Percentiles rank a stretch among this genome's conserved stretches.
phyloP scores from a whole-genome alignment of 2,329 filamentous ascomycete genomes.

The Ophiostoma novo-ulmi region DNA sequence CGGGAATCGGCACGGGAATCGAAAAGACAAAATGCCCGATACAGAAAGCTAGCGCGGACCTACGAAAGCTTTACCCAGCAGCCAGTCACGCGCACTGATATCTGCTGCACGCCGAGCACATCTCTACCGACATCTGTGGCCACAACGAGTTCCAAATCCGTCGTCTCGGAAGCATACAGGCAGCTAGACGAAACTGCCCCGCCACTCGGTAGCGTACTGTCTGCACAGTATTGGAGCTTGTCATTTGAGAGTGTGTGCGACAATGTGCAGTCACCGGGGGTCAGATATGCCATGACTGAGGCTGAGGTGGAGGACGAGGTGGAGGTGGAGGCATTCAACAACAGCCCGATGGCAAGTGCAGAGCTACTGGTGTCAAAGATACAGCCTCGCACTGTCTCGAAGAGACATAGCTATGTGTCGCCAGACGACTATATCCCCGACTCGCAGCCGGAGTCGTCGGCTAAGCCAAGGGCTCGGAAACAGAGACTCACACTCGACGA shows the following conservation, averaged over 20 bases:
- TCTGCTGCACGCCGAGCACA: neutral
- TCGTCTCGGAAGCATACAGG: neutral
- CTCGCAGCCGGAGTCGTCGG: conserved; percentile 43
- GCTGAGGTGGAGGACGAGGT: conserved; percentile 37
- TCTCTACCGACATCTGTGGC: neutral
- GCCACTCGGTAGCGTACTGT: neutral
- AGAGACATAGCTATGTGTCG: conserved; percentile 18
- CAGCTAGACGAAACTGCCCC: neutral
- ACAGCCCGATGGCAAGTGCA: neutral
- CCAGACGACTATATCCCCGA: conserved; percentile 43
- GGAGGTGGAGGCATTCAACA: neutral
- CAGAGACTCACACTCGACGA: neutral
- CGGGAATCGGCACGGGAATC: neutral
- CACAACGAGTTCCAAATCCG: neutral
- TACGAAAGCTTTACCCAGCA: conserved; percentile 45
- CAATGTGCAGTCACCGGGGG: conserved; percentile 31
- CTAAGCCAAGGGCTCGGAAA: neutral
- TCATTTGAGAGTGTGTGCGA: conserved; percentile 34
- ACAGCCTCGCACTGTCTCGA: conserved; percentile 34
- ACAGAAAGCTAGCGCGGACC: conserved; percentile 46
- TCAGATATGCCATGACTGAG: conserved; percentile 29
- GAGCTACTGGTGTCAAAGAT: neutral
- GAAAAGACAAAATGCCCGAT: conserved; percentile 38
- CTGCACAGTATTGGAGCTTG: conserved; percentile 29
- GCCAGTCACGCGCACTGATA: conserved; percentile 28